Base-by-base conservation (phyloP, 2,329 filamentous ascomycete species). In the Westerdykella ornata region DNA sequence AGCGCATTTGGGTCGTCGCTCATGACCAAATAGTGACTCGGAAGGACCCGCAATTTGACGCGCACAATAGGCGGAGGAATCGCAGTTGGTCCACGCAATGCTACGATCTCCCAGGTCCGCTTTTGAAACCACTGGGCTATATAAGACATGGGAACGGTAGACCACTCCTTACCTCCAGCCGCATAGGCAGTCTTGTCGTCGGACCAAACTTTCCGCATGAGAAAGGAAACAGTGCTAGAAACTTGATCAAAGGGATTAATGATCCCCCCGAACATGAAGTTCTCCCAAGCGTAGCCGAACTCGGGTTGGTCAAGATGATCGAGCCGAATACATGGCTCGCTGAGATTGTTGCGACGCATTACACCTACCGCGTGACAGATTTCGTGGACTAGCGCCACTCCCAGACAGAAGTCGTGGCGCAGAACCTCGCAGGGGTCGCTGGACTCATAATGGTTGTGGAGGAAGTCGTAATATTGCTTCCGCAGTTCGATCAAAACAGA, bases 251-350 rank as follows among this genome's bases (percentile, higher is more conserved):
- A 55, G 1, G 62, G 60, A 19, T 65, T 61, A 19, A 64, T 54
- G 3, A 62, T 46, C 18, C 47, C 48, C 12, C 62, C 61, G 30
- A 66, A 64, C 48, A 62, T 57, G 46, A 60, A 62, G 35, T 60
- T 53, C 40, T 67, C 63, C 61, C 62, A 67, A n/a, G 59, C 55
- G 35, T 46, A 58, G 12, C 63, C 63, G 49, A 54, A 58, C 36
- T 67, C 63, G 2, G 48, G 45, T 5, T 50, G 49, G 7, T 19
- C 13, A 3, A 57, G 60, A 42, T 55, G 53, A 14, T 60, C 46
- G 11, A 43, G 39, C 9, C 45, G 41, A 17, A 62, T 52, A 31
- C 43, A 49, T 19, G 60, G 57, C 45, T 67, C 63, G 4, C 31
- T 26, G 1, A 57, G 26, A 17, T 56, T 38, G 19, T 60, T 60